A percentile compares a stretch with the other conserved stretches of the same genome.
phyloP scores from a whole-genome alignment of 2,329 filamentous ascomycete genomes.

The Aspergillus terreus region DNA sequence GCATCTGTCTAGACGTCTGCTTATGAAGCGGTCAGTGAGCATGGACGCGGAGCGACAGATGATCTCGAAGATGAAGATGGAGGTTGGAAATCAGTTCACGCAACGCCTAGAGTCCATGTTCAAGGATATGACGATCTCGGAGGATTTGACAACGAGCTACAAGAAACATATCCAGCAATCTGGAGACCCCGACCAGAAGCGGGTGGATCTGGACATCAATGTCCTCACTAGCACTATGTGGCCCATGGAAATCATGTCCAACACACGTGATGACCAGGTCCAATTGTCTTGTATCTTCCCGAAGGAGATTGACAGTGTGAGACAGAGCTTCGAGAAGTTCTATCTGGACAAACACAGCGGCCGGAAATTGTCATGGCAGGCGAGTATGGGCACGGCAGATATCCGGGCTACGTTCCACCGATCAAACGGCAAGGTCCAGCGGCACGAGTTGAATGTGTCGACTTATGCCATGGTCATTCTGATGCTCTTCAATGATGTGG shows the following conservation, averaged over 20 bases:
- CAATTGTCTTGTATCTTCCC: slow-evolving; percentile 65
- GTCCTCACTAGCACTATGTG: slow-evolving; percentile 92
- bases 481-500: slow-evolving; percentile 80
- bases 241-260: slow-evolving; percentile 84
- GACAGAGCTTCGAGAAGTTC: slow-evolving; percentile 81
- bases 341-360: slow-evolving; percentile 86
- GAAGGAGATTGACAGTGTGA: slow-evolving; percentile 66
- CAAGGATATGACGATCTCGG: slow-evolving; percentile 86
- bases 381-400: slow-evolving; percentile 76
- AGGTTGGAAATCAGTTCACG: slow-evolving; percentile 92
- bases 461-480: slow-evolving; percentile 91
- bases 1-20: slow-evolving; percentile 79
- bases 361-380: slow-evolving; percentile 79
- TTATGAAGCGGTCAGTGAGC: slow-evolving; percentile 86
- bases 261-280: slow-evolving; percentile 47
- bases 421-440: slow-evolving; percentile 67
- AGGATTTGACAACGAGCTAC: slow-evolving; percentile 76
- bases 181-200: slow-evolving; percentile 55
- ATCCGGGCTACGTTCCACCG: slow-evolving; percentile 74
- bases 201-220: slow-evolving; percentile 75
- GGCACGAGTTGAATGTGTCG: slow-evolving; percentile 86
- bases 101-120: slow-evolving; percentile 96
- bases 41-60: slow-evolving; percentile 92
- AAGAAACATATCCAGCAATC: slow-evolving; percentile 63
- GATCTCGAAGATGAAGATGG: slow-evolving; percentile 94